Percentiles rank a stretch among this genome's conserved stretches.
These are phyloP conservation scores for Pseudogymnoascus verrucosus DNA, from an alignment of 2,329 filamentous ascomycete genomes.

Conservation along the genomic window DNA sequence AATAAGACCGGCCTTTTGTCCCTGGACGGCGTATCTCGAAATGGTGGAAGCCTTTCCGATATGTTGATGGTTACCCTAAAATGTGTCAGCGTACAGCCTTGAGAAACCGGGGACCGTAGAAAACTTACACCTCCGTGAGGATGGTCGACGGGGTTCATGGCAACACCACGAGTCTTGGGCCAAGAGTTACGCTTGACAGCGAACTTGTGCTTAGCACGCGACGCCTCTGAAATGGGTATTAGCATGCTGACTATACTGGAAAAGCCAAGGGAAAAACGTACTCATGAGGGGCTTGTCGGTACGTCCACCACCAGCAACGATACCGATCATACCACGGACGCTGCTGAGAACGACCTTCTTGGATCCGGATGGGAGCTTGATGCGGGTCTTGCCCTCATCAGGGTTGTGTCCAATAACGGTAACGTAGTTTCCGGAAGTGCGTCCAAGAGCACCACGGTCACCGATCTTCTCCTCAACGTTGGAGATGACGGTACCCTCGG, in stretches of 20 bases:
- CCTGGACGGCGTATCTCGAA: slow-evolving; percentile 91
- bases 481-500: slow-evolving; percentile 97
- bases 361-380: slow-evolving; percentile 98
- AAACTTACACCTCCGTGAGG: slow-evolving; percentile 78
- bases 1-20: slow-evolving; percentile 99
- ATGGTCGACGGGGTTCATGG: slow-evolving; percentile 99
- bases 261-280: slow-evolving; percentile 38
- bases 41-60: slow-evolving; percentile 99
- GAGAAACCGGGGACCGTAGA: slow-evolving; percentile 9
- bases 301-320: slow-evolving; percentile 97
- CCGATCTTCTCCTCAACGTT: slow-evolving; percentile 99
- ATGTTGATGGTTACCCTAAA: slow-evolving; percentile 94
- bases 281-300: slow-evolving; percentile 99
- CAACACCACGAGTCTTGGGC: slow-evolving; percentile 99
- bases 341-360: slow-evolving; percentile 97
- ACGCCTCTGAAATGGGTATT: slow-evolving; percentile 66
- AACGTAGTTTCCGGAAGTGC: slow-evolving; percentile 99
- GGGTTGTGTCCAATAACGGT: slow-evolving; percentile 97
- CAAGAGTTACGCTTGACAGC: slow-evolving; percentile 99
- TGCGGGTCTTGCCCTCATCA: slow-evolving; percentile 97
- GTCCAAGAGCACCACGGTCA: slow-evolving; percentile 91
- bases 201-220: slow-evolving; percentile 99
- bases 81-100: slow-evolving; percentile 96
- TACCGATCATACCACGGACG: slow-evolving; percentile 97
- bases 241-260: slow-evolving; percentile 27